Evolutionary conservation across 768 basidiomycete species (phyloP), one percentile per base, ranked within the genome.

Genomic region (Hygrocybe punicea): DNA sequence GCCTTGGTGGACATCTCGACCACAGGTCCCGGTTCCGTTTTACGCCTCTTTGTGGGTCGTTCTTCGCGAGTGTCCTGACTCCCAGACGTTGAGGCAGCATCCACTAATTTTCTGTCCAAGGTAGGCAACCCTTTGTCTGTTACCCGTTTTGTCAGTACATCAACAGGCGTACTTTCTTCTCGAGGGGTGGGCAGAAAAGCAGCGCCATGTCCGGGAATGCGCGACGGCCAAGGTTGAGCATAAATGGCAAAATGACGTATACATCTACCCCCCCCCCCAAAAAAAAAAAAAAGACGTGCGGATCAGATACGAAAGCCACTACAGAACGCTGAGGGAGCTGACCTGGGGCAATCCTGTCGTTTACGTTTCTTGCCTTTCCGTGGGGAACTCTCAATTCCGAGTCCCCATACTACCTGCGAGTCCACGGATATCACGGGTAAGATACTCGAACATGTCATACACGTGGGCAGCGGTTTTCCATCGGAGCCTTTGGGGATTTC

Each of bases 161-260:
- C 80, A 2, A 72, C 70, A 11, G 81, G 81, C 14, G 78, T 76
- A 13, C 75, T 70, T 36, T 84, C 82, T 17, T 80, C 76, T 48
- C 29, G 29, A 29, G 82, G 80, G 16, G 79, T 80, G n/a, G 74
- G 70, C 2, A 73, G 67, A 60, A 76, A 76, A 36, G 74, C 63
- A 5, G 72, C 65, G 14, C 82, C 81, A 48, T 80, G 79, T 35
- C 77, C 72, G 37, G 81, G 73, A 14, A 82, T 64, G 53, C 90
- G 86, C 49, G 77, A 74, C 19, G 90, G 90, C 90, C 90, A 92
- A 2, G 80, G 69, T 53, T 79, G 76, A 2, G 78, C 79, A 70
- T 91, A 92, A 56, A 92, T 92, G 10, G 86, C 89, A 63, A 77
- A 81, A 69, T 92, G 90, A 17, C 90, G 86, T 70, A 91, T 78